Percentiles rank a stretch among this genome's conserved stretches.
phyloP scores from a whole-genome alignment of 1,284 basidiomycete genomes.

The Cutaneotrichosporon sp. region DNA sequence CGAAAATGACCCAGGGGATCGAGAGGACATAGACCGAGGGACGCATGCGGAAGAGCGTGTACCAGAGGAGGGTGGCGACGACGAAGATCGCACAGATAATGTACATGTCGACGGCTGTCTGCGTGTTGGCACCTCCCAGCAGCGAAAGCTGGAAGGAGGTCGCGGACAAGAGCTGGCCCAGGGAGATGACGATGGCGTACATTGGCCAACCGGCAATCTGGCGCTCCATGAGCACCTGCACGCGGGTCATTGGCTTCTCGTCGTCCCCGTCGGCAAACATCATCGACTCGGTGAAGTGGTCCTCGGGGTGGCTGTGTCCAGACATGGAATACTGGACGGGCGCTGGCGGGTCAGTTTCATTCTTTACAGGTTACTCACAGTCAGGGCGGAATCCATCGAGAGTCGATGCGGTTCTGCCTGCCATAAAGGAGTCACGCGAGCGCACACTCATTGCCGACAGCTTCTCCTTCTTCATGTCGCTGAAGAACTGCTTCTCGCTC shows the following conservation, averaged over 20 bases:
- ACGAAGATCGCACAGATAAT: conserved; percentile 80
- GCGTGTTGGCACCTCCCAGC: conserved; percentile 75
- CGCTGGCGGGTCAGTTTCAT: conserved; percentile 14
- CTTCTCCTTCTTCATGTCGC: conserved; percentile 79
- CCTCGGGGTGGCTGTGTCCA: conserved; percentile 42
- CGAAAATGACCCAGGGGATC: conserved; percentile 82
- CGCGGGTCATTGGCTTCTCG: conserved; percentile 63
- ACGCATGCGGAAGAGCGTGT: conserved; percentile 78
- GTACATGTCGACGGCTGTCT: conserved; percentile 75
- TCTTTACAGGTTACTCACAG: conserved; percentile 55
- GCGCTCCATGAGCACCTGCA: conserved; percentile 74
- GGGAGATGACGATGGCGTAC: conserved; percentile 78
- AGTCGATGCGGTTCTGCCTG: conserved; percentile 48
- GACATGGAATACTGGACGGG: conserved; percentile 40
- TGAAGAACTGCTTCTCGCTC: conserved; percentile 88
- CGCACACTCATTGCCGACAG: conserved; percentile 41
- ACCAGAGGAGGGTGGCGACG: conserved; percentile 79
- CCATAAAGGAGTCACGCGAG: conserved; percentile 66
- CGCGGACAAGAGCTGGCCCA: conserved; percentile 62
- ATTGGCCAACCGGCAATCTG: conserved; percentile 78
- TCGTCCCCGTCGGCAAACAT: conserved; percentile 53
- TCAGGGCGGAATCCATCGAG: conserved; percentile 66
- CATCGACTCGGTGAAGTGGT: conserved; percentile 52
- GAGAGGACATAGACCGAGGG: conserved; percentile 82
- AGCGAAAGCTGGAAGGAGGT: conserved; percentile 94